Base-by-base conservation (phyloP, 2,329 filamentous ascomycete species). In the Aciculosporium take region DNA sequence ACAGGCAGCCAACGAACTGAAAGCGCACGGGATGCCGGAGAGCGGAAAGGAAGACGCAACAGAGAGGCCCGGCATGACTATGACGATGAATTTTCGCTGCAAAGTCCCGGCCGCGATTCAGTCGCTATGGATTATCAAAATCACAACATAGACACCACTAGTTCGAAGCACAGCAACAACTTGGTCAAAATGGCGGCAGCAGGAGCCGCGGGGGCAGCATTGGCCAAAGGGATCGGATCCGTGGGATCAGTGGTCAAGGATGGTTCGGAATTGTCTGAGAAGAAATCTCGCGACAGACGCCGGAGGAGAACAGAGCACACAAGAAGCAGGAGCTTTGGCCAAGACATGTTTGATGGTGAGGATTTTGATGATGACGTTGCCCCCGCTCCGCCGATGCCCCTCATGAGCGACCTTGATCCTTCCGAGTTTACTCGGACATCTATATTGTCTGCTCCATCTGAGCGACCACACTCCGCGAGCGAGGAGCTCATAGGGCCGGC, bases 391-490 rank as follows among this genome's bases (percentile, higher is more conserved):
- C 84, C 84, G 5, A 86, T 95, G 81, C 89, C 89, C 3, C 71
- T 94, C 47, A 81, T 83, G 60, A 94, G 88, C 60, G 84, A 86
- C 42, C 75, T 94, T 43, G 82, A 84, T 49, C 76, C 83, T 32
- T 94, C 89, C 0, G 88, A 95, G 39, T 62, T 95, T 42, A 96
- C 89, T 0, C 74, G 89, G 51, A 82, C 82, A 13, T 95, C 89
- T 0, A 84, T 96, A 41, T 63, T 91, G 15, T 91, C 88, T 5
- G 83, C 84, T 24, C 79, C 83, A 23, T 84, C 84, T 0, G 84
- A 85, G 48, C 68, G 78, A 39, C 81, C 84, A 13, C 70, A 73
- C 36, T 84, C 82, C 15, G 76, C 79, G 18, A 80, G 70, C 53
- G 78, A 72, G 51, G 74, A 73, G 61, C 68, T 62, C 52, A 71